These are phyloP conservation scores for Umbelopsis sp. DNA, from an alignment of 192 early-diverging fungal species.

Conservation along the genomic window DNA sequence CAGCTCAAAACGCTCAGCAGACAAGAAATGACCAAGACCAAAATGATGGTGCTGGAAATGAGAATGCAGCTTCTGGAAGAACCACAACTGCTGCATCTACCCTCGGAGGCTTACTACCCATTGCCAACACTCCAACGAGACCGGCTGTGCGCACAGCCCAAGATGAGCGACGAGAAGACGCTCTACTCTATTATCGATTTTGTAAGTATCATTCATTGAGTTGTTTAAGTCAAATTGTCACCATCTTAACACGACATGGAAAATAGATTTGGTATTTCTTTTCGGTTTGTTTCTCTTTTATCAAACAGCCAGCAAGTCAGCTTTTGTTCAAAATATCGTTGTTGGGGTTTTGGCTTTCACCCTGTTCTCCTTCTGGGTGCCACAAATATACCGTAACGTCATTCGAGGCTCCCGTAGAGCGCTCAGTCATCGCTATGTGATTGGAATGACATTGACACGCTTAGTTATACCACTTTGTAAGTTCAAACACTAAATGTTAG, in stretches of 20 bases:
- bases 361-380: constrained; percentile 78
- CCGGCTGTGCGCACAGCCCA: constrained; percentile 24
- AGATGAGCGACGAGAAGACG: constrained; percentile 46
- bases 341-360: constrained; percentile 45
- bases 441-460: constrained; percentile 59
- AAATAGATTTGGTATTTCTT: constrained; percentile 59
- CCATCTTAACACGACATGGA: constrained; percentile 20
- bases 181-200: constrained; percentile 56
- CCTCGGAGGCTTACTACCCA: constrained; percentile 36
- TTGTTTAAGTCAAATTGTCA: too few relatives aligned
- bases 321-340: constrained; percentile 49
- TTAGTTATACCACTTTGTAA: constrained; percentile 66
- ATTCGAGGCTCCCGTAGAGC: constrained; percentile 62
- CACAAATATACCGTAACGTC: constrained; percentile 77
- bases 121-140: constrained; percentile 35
- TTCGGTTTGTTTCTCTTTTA: constrained; percentile 67
- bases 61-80: neutral
- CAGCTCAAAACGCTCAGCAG: constrained; percentile 5
- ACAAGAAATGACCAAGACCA: neutral
- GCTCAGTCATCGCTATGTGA: constrained; percentile 57
- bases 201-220: constrained; percentile 48
- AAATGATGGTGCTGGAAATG: neutral
- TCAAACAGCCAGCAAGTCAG: constrained; percentile 51
- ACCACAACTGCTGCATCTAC: constrained; percentile 20
- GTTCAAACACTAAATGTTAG: constrained; percentile 23